phyloP scores from a whole-genome alignment of 2,329 filamentous ascomycete species.

The Cryoendolithus antarcticus region DNA sequence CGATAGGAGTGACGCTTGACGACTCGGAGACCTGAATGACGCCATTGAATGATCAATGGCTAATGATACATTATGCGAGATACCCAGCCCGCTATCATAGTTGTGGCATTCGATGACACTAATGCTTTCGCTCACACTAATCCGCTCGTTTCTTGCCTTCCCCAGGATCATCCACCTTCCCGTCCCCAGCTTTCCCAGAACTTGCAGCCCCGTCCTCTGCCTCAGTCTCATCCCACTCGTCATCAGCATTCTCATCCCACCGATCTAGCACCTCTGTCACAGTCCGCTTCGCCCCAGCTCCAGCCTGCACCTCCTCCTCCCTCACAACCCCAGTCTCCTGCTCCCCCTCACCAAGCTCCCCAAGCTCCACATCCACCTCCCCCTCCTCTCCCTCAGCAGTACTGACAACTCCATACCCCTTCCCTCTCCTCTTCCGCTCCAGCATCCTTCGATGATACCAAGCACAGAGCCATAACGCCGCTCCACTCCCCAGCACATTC shows the following conservation, averaged over 20 bases:
- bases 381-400: conserved; percentile 39
- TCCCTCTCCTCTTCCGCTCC: conserved; percentile 65
- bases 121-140: too few relatives aligned
- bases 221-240: conserved; percentile 50
- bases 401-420: conserved; percentile 59
- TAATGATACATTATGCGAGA: too few relatives aligned
- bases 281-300: conserved; percentile 51
- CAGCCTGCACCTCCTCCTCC: conserved; percentile 17
- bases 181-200: conserved; percentile 14
- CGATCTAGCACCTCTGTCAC: conserved; percentile 80
- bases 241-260: conserved; percentile 77
- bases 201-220: conserved; percentile 17
- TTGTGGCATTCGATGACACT: too few relatives aligned
- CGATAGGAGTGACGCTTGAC: too few relatives aligned
- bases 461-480: conserved; percentile 60
- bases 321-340: conserved; percentile 22
- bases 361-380: conserved; percentile 62
- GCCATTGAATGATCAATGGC: too few relatives aligned
- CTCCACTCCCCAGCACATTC: conserved; percentile 68
- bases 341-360: conserved; percentile 34
- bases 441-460: conserved; percentile 97
- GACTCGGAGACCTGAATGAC: too few relatives aligned
- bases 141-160: conserved; percentile 32
- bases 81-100: too few relatives aligned
- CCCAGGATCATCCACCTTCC: too few relatives aligned